Conservation (phyloP, 495 filamentous ascomycete species). For the Sphaerosporella brunnea region DNA sequence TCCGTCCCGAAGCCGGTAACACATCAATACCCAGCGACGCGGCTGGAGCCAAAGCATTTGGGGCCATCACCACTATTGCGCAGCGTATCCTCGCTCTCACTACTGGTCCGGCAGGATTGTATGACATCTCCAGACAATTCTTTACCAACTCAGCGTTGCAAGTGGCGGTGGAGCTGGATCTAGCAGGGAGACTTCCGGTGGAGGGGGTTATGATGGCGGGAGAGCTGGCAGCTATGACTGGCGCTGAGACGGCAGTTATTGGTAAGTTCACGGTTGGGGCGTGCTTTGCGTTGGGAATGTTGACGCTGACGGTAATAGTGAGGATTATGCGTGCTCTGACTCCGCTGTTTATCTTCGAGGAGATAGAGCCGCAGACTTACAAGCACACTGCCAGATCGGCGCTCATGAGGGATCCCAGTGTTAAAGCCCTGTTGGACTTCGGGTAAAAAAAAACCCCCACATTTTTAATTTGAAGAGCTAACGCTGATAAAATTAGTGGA, state of each 20-base stretch:
- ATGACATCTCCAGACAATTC: neutral
- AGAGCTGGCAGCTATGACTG: neutral
- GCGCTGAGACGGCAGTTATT: neutral
- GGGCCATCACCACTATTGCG: neutral
- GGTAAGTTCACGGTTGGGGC: neutral
- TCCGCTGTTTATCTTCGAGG: conserved; percentile 1
- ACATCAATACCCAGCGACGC: neutral
- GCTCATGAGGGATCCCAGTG: neutral
- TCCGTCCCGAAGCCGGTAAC: neutral
- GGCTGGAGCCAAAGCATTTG: neutral
- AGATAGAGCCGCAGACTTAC: neutral
- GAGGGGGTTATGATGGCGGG: neutral
- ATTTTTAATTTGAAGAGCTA: neutral
- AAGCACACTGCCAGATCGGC: neutral
- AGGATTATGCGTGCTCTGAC: conserved; percentile 1
- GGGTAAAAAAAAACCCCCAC: no score
- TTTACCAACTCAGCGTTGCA: neutral
- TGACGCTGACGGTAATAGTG: neutral
- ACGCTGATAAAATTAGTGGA: neutral
- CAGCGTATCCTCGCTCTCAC: neutral
- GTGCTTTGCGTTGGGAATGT: neutral
- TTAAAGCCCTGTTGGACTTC: neutral
- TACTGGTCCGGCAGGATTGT: neutral
- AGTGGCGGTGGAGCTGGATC: neutral
- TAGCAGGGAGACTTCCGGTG: neutral